Percentiles rank a stretch among this genome's conserved stretches.
These are phyloP conservation scores for Coemansia sp. DNA, from an alignment of 192 early-diverging fungal genomes.

Conservation along the genomic window DNA sequence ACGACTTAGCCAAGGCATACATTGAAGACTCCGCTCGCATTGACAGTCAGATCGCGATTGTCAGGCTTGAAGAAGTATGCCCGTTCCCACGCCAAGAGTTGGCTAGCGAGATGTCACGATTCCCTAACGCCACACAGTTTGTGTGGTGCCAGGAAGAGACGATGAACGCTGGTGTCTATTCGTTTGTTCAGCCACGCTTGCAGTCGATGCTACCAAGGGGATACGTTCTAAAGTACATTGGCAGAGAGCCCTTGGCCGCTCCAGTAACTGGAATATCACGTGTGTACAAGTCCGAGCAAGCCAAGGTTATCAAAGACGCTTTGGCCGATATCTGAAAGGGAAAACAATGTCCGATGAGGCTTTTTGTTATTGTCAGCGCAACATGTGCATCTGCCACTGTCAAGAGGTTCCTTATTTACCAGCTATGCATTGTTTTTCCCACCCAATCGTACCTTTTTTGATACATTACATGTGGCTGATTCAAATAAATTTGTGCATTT, in stretches of 20 bases:
- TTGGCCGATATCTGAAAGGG: conserved; percentile 26
- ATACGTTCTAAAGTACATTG: conserved; percentile 62
- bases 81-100: conserved; percentile 84
- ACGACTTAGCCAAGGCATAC: conserved; percentile 81
- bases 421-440: too few species aligned
- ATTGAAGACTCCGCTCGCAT: conserved; percentile 37
- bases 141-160: conserved; percentile 91
- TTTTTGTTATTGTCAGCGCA: conserved; percentile 3
- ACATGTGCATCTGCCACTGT: too few species aligned
- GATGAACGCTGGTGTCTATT: conserved; percentile 87
- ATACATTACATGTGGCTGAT: too few species aligned
- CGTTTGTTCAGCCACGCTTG: conserved; percentile 85
- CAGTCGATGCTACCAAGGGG: conserved; percentile 65
- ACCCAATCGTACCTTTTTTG: too few species aligned
- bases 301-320: conserved; percentile 54
- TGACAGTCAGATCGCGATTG: conserved; percentile 68
- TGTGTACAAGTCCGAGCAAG: conserved; percentile 68
- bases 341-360: background rate
- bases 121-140: conserved; percentile 62
- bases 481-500: too few species aligned
- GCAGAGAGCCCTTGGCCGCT: conserved; percentile 68
- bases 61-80: conserved; percentile 87
- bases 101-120: conserved; percentile 60
- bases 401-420: too few species aligned
- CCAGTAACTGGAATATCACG: conserved; percentile 76